These are phyloP conservation scores for Anthracocystis walkeri DNA, from an alignment of 1,284 basidiomycete species.

Conservation along the genomic window DNA sequence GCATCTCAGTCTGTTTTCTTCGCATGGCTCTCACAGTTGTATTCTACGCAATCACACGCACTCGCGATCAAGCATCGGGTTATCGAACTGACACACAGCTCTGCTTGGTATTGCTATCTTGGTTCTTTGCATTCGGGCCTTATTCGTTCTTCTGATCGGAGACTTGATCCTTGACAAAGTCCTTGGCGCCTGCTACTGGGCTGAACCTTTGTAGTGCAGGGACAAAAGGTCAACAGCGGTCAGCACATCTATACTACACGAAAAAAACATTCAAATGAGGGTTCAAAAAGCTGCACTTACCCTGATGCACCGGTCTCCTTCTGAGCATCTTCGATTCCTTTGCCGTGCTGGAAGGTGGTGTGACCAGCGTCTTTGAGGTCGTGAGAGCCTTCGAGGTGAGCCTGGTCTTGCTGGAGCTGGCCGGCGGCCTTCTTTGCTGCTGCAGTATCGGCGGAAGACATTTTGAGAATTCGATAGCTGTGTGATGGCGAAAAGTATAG, in stretches of 20 bases:
- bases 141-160: conserved; percentile 11
- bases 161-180: conserved; percentile 34
- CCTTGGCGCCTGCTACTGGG: conserved; percentile 30
- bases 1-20: background rate
- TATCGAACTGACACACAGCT: too few species aligned
- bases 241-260: background rate
- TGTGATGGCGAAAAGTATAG: background rate
- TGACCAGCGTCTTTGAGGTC: conserved; percentile 28
- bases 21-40: background rate
- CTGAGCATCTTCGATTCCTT: conserved; percentile 31
- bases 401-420: conserved; percentile 38
- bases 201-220: conserved; percentile 11
- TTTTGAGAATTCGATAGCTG: background rate
- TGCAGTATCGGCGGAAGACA: conserved; percentile 44
- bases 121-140: background rate
- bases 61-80: background rate
- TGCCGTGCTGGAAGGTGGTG: conserved; percentile 31
- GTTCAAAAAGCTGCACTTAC: conserved; percentile 7
- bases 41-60: conserved; percentile 3
- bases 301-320: conserved; percentile 31
- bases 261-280: background rate
- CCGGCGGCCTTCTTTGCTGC: conserved; percentile 45
- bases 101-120: too few species aligned
- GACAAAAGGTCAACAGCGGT: background rate
- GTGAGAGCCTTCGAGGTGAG: conserved; percentile 14